Conservation (phyloP, 371 early-diverging fungal species). For the Mortierella sp. region DNA sequence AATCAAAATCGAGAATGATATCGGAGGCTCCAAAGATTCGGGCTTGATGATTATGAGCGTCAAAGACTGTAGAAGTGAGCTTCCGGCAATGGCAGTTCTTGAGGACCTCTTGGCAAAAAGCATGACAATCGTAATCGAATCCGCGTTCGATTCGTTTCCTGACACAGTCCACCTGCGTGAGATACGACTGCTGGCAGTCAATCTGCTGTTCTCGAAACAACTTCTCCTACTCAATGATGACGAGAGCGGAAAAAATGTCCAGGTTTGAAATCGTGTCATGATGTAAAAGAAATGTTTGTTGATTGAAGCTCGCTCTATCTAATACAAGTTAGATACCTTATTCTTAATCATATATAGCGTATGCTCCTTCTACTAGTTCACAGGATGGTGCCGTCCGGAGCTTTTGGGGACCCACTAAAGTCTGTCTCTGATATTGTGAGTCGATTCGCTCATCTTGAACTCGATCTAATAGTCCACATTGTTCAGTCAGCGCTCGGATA, state of each 20-base stretch:
- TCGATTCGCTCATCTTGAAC: constrained; percentile 30
- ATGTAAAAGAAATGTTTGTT: neutral
- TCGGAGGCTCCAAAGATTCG: neutral
- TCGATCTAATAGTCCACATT: constrained; percentile 14
- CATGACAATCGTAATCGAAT: constrained; percentile 13
- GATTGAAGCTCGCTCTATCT: neutral
- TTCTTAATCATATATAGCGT: constrained; percentile 2
- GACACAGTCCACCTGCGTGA: constrained; percentile 15
- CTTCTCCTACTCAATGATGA: constrained; percentile 23
- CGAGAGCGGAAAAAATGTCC: constrained; percentile 33
- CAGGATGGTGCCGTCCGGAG: constrained; percentile 9
- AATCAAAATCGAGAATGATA: constrained; percentile 10
- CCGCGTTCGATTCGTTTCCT: neutral
- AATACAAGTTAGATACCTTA: neutral
- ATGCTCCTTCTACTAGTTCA: constrained; percentile 6
- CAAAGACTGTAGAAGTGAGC: constrained; percentile 28
- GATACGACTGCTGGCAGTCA: constrained; percentile 7
- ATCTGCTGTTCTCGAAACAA: constrained; percentile 30
- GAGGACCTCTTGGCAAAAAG: constrained; percentile 25
- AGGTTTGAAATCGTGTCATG: constrained; percentile 15
- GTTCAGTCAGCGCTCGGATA: constrained; percentile 13
- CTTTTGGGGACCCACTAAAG: constrained; percentile 21
- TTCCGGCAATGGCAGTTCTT: constrained; percentile 16
- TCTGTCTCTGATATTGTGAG: constrained; percentile 17
- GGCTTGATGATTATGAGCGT: neutral